Evolutionary conservation across 805 yeast genomes (phyloP).

Genomic region (Cyberlindnera japonica): DNA sequence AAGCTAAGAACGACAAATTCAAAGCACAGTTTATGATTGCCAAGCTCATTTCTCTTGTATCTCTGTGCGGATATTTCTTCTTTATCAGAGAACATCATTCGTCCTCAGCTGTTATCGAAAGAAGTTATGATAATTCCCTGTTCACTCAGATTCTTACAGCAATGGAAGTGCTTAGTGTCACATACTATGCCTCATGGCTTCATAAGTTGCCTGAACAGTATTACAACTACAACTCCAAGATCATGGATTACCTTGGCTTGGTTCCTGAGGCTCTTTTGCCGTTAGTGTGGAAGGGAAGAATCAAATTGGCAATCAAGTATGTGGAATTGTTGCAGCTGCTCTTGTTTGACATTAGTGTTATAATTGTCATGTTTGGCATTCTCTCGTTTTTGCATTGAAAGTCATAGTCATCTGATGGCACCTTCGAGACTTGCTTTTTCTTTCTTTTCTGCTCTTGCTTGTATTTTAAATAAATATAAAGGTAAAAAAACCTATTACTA

Average conservation of each 20-base stretch:
- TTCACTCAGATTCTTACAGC: conserved; percentile 19
- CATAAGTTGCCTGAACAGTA: conserved; percentile 19
- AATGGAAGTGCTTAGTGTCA: conserved; percentile 21
- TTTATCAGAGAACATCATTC: conserved; percentile 12
- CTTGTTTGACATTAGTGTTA: conserved; percentile 23
- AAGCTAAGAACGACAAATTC: conserved; percentile 20
- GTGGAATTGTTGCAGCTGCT: conserved; percentile 21
- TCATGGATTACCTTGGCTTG: conserved; percentile 19
- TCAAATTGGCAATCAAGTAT: conserved; percentile 25
- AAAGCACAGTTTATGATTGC: conserved; percentile 23
- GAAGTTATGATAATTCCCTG: conserved; percentile 8
- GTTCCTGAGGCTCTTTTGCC: conserved; percentile 23
- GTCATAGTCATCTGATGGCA: too few relatives aligned
- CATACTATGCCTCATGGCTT: conserved; percentile 17
- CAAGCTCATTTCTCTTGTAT: conserved; percentile 9
- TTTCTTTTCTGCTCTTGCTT: too few relatives aligned
- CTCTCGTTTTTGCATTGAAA: conserved; percentile 17
- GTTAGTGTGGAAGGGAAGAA: conserved; percentile 16
- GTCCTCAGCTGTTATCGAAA: conserved; percentile 9
- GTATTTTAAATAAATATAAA: too few relatives aligned
- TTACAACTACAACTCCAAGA: conserved; percentile 24
- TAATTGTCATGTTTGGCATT: conserved; percentile 23
- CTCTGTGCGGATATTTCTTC: conserved; percentile 14
- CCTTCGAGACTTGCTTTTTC: too few relatives aligned
- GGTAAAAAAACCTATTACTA: too few relatives aligned